Percentiles rank a stretch among this genome's conserved stretches.
These are phyloP conservation scores for Yamadazyma taylorii DNA, from an alignment of 1,139 yeast species.

Conservation along the genomic window DNA sequence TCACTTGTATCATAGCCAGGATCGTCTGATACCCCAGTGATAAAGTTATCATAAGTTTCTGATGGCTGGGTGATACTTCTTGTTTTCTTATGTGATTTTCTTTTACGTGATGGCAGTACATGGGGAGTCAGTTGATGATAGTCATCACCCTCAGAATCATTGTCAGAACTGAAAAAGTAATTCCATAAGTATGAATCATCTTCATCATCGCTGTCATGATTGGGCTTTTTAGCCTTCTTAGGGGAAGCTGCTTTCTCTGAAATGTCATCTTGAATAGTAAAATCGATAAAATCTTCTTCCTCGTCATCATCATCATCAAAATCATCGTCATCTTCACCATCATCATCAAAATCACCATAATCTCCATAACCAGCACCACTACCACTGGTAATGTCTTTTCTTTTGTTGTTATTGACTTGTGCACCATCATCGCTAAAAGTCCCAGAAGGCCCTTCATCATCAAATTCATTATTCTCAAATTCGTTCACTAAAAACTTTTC, in stretches of 20 bases:
- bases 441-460: constrained; percentile 33
- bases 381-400: constrained; percentile 10
- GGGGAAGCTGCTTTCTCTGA: constrained; percentile 11
- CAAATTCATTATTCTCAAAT: constrained; percentile 50
- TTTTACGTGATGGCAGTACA: constrained; percentile 1
- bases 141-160: constrained; percentile 34
- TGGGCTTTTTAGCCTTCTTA: constrained; percentile 14
- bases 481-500: constrained; percentile 49
- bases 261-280: constrained; percentile 22
- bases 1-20: constrained; percentile 58
- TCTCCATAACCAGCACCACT: constrained; percentile 31
- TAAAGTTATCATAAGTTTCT: constrained; percentile 2
- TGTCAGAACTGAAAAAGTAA: constrained; percentile 50
- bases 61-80: constrained; percentile 1
- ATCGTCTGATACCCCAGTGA: constrained; percentile 11
- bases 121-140: constrained; percentile 27
- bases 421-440: constrained; percentile 19
- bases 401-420: constrained; percentile 12
- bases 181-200: constrained; percentile 58
- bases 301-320: constrained; percentile 32
- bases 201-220: constrained; percentile 30
- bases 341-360: constrained; percentile 33
- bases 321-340: constrained; percentile 21
- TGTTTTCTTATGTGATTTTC: constrained; percentile 1
- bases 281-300: constrained; percentile 34